A percentile compares a stretch with the other conserved stretches of the same genome.
Evolutionary conservation across 169 alveolate genomes (phyloP).

Genomic region (Eimeria sp.): DNA sequence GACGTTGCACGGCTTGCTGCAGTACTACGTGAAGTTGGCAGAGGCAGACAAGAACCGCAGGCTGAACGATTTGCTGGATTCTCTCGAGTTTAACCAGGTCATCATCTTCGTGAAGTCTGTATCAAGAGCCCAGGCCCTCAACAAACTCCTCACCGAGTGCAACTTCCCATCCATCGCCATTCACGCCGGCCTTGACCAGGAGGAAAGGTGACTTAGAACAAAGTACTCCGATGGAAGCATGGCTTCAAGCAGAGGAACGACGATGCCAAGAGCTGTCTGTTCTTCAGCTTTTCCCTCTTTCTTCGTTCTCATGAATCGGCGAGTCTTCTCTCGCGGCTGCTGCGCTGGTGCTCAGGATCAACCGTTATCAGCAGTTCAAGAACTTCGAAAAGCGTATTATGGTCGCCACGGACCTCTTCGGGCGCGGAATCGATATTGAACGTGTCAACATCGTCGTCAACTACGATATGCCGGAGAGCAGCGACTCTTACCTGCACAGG

Average conservation of each 20-base stretch:
- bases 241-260: background rate
- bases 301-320: background rate
- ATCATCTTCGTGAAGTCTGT: slow-evolving; percentile 98
- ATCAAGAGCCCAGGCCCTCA: slow-evolving; percentile 97
- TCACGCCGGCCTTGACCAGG: slow-evolving; percentile 97
- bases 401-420: slow-evolving; percentile 99
- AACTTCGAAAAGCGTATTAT: slow-evolving; percentile 98
- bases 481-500: slow-evolving; percentile 90
- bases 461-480: slow-evolving; percentile 98
- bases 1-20: slow-evolving; percentile 99
- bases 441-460: slow-evolving; percentile 99
- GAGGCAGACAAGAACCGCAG: slow-evolving; percentile 99
- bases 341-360: slow-evolving; percentile 91
- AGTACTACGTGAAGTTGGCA: slow-evolving; percentile 98
- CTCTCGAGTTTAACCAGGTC: slow-evolving; percentile 98
- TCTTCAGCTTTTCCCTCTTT: background rate
- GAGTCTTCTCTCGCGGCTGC: background rate
- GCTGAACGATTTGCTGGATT: slow-evolving; percentile 98
- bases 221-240: background rate
- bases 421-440: slow-evolving; percentile 99
- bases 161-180: slow-evolving; percentile 99
- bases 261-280: background rate
- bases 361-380: slow-evolving; percentile 98
- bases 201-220: slow-evolving; percentile 90
- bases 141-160: slow-evolving; percentile 97